Percentiles rank a stretch among this genome's conserved stretches.
These are phyloP conservation scores for Gastroboletus turbinatus DNA, from an alignment of 1,284 basidiomycete genomes.

Conservation along the genomic window DNA sequence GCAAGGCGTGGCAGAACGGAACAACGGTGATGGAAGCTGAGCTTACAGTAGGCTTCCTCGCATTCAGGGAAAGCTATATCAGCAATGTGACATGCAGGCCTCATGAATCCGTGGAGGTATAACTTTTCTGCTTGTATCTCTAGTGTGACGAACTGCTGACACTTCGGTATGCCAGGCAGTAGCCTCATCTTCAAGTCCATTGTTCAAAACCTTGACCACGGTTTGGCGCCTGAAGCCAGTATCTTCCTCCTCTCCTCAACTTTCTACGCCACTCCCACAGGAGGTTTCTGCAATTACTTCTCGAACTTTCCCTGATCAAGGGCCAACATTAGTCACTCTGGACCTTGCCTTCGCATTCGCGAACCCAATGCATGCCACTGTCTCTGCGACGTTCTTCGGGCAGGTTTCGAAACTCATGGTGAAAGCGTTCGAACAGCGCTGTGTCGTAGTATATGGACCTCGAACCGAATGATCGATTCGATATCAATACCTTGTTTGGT, in stretches of 20 bases:
- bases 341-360: slow-evolving; percentile 86
- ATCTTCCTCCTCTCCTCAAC: slow-evolving; percentile 44
- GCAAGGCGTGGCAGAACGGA: slow-evolving; percentile 32
- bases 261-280: slow-evolving; percentile 23
- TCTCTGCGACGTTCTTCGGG: slow-evolving; percentile 83
- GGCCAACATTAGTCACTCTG: slow-evolving; percentile 73
- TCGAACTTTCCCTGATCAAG: slow-evolving; percentile 25
- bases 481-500: not conserved
- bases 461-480: slow-evolving; percentile 13
- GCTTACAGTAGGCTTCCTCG: slow-evolving; percentile 85
- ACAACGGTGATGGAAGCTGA: slow-evolving; percentile 75
- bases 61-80: slow-evolving; percentile 85
- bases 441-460: slow-evolving; percentile 65
- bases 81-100: slow-evolving; percentile 83
- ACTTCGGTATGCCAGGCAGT: slow-evolving; percentile 49
- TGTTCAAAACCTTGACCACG: slow-evolving; percentile 86
- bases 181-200: slow-evolving; percentile 76
- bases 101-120: slow-evolving; percentile 71
- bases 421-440: slow-evolving; percentile 86
- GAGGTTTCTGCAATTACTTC: slow-evolving; percentile 4
- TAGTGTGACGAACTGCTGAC: slow-evolving; percentile 1
- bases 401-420: slow-evolving; percentile 90
- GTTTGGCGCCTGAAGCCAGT: slow-evolving; percentile 76
- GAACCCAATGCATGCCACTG: slow-evolving; percentile 81
- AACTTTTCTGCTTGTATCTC: not conserved